Percentiles rank a stretch among this genome's conserved stretches.
These are phyloP conservation scores for Pythium oligandrum DNA, from an alignment of 352 stramenopile species.

Conservation along the genomic window DNA sequence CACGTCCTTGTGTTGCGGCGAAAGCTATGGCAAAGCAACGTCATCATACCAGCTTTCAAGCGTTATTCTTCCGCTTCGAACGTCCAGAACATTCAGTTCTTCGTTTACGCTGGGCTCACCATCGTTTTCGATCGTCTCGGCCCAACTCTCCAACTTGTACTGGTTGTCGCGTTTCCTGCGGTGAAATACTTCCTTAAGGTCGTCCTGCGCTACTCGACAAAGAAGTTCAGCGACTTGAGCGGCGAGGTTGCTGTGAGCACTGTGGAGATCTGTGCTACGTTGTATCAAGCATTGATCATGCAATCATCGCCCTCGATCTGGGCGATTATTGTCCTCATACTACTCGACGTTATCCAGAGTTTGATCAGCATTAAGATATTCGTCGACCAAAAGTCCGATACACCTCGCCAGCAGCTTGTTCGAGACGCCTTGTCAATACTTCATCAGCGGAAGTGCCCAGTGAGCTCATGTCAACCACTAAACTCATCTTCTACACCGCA, in stretches of 20 bases:
- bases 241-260: conserved; percentile 11
- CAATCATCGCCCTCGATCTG: conserved; percentile 10
- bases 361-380: conserved; percentile 17
- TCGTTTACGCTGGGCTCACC: conserved; percentile 15
- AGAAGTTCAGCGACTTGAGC: background rate
- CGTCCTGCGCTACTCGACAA: background rate
- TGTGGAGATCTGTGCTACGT: conserved; percentile 17
- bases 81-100: background rate
- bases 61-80: background rate
- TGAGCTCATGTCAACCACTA: too few species aligned
- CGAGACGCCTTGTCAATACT: background rate
- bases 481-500: too few species aligned
- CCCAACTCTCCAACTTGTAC: conserved; percentile 2
- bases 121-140: conserved; percentile 16
- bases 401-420: background rate
- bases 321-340: conserved; percentile 14
- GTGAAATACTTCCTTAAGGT: conserved; percentile 16
- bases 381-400: conserved; percentile 7
- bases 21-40: background rate
- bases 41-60: background rate
- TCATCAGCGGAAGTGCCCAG: too few species aligned
- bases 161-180: conserved; percentile 14
- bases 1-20: background rate
- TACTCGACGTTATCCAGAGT: conserved; percentile 12
- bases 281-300: conserved; percentile 24